Percentiles rank a stretch among this genome's conserved stretches.
phyloP scores from a whole-genome alignment of 108 stramenopile genomes.

The Cyclotella baltica region DNA sequence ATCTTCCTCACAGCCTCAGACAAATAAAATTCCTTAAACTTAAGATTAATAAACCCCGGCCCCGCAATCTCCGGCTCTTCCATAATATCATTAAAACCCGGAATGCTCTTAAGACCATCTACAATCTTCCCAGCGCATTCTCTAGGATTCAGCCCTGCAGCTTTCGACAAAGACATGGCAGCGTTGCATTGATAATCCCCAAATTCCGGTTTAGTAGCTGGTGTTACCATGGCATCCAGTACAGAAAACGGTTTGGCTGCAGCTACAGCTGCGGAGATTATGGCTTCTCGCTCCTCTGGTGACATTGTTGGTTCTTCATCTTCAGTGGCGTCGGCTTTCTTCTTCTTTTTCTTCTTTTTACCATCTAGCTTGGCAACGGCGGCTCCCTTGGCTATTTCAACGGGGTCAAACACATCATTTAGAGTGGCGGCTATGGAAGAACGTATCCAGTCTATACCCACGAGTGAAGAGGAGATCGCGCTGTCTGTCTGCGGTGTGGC shows the following conservation, averaged over 20 bases:
- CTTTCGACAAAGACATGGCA: slow-evolving; percentile 74
- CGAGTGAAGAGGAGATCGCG: slow-evolving; percentile 28
- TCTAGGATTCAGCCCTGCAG: slow-evolving; percentile 53
- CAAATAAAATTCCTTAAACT: slow-evolving; percentile 82
- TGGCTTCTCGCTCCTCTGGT: slow-evolving; percentile 68
- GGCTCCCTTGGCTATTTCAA: slow-evolving; percentile 70
- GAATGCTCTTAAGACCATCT: slow-evolving; percentile 60
- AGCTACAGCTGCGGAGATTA: slow-evolving; percentile 64
- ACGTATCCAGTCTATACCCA: slow-evolving; percentile 71
- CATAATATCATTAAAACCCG: slow-evolving; percentile 61
- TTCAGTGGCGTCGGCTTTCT: slow-evolving; percentile 21
- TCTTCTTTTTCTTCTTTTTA: slow-evolving; percentile 74
- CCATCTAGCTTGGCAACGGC: slow-evolving; percentile 75
- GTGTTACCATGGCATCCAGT: slow-evolving; percentile 80
- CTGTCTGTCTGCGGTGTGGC: not conserved
- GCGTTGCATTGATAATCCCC: slow-evolving; percentile 98
- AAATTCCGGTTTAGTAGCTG: slow-evolving; percentile 84
- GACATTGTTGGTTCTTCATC: slow-evolving; percentile 38
- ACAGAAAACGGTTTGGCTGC: slow-evolving; percentile 68
- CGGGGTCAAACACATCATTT: slow-evolving; percentile 81
- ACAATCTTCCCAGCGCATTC: slow-evolving; percentile 83
- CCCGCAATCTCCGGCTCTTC: slow-evolving; percentile 91
- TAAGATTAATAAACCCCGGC: slow-evolving; percentile 94
- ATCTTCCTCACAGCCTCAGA: slow-evolving; percentile 55
- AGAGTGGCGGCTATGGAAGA: slow-evolving; percentile 68